These are phyloP conservation scores for Selaginella tamariscina DNA, from an alignment of 75 land plant genomes.

Conservation along the genomic window DNA sequence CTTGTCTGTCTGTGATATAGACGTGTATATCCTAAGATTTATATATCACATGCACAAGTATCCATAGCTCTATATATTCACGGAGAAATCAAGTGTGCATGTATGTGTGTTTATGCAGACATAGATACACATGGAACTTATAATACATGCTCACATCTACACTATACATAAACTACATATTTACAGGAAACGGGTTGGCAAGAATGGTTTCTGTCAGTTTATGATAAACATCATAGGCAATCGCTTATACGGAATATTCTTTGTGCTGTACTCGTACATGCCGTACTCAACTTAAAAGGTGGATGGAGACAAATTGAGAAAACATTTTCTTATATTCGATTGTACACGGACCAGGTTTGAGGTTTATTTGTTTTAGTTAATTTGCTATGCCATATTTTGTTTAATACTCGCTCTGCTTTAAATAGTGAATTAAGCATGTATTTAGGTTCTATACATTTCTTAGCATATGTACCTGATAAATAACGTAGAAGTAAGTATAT, in stretches of 20 bases:
- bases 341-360: constrained; percentile 53
- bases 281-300: constrained; percentile 50
- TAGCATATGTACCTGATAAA: too few species aligned
- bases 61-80: too few species aligned
- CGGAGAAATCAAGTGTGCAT: too few species aligned
- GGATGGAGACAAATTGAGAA: constrained; percentile 88
- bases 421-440: too few species aligned
- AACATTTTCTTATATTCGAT: constrained; percentile 50
- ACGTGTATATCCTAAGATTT: too few species aligned
- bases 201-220: constrained; percentile 56
- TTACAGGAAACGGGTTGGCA: constrained; percentile 79
- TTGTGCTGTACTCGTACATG: constrained; percentile 55
- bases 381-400: not conserved
- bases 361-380: not conserved
- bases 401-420: too few species aligned
- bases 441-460: too few species aligned
- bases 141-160: not conserved
- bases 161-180: not conserved
- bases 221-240: constrained; percentile 31
- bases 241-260: constrained; percentile 45
- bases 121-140: too few species aligned
- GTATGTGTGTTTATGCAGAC: too few species aligned
- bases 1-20: not conserved
- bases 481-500: too few species aligned
- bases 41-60: too few species aligned